These are phyloP conservation scores for Rhizopogon hawkerae DNA, from an alignment of 1,284 basidiomycete species.

Conservation along the genomic window DNA sequence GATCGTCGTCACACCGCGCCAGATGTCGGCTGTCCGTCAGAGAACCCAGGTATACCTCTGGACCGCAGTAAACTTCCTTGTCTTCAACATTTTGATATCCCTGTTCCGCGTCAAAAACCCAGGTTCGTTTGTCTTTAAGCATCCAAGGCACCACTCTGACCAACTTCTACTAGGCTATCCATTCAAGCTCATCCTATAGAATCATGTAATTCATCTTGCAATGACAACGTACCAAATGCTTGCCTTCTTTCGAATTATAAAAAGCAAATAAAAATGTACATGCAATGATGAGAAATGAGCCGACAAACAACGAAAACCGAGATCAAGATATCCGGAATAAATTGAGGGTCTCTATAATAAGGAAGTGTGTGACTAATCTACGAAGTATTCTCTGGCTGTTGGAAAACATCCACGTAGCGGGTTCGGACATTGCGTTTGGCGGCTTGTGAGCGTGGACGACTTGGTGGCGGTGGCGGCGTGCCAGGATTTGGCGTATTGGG, in stretches of 20 bases:
- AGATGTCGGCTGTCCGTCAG: conserved; percentile 71
- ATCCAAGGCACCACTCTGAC: conserved; percentile 2
- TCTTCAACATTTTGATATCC: conserved; percentile 84
- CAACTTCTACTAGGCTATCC: conserved; percentile 51
- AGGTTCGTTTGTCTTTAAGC: conserved; percentile 37
- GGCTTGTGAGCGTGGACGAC: conserved; percentile 53
- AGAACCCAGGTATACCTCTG: conserved; percentile 85
- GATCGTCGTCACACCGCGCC: conserved; percentile 72
- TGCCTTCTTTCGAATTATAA: conserved; percentile 9
- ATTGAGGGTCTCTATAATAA: neutral
- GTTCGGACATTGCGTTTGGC: conserved; percentile 68
- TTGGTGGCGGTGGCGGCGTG: conserved; percentile 38
- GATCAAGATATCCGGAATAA: conserved; percentile 3
- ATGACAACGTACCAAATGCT: conserved; percentile 2
- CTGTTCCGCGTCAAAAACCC: conserved; percentile 91
- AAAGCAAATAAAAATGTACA: conserved; percentile 25
- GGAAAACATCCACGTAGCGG: conserved; percentile 83
- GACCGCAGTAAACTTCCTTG: conserved; percentile 73
- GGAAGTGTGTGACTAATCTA: conserved; percentile 6
- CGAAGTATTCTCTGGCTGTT: conserved; percentile 35
- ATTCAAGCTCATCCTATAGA: conserved; percentile 63
- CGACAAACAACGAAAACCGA: conserved; percentile 11
- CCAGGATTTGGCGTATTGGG: conserved; percentile 29
- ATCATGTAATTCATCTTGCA: neutral
- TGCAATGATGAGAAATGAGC: conserved; percentile 13